Evolutionary conservation across 768 basidiomycete species (phyloP).

Genomic region (Butyriboletus loyo): DNA sequence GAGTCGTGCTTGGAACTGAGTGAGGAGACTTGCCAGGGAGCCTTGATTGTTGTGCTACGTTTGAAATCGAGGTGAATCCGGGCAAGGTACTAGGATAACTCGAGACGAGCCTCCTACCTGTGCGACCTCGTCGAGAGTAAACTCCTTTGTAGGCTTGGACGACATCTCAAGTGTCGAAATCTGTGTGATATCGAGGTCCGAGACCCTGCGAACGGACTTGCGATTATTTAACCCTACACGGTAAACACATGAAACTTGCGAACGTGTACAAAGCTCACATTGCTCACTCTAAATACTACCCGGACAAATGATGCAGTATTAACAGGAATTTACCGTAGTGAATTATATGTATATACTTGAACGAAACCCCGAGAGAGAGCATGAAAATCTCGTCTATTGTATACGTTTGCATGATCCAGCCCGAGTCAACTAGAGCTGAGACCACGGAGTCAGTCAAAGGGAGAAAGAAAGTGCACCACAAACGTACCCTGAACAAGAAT

Average conservation of each 20-base stretch:
- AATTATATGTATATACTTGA: background rate
- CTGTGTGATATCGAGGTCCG: background rate
- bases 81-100: background rate
- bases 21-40: conserved; percentile 56
- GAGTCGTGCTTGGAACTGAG: background rate
- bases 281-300: background rate
- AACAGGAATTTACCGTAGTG: background rate
- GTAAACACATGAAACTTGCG: background rate
- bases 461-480: background rate
- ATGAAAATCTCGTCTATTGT: background rate
- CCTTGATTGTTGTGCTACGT: conserved; percentile 82
- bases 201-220: background rate
- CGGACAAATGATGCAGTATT: background rate
- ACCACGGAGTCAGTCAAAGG: background rate
- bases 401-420: background rate
- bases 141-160: conserved; percentile 31
- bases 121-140: conserved; percentile 60
- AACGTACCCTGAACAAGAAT: conserved; percentile 46
- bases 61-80: background rate
- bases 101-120: conserved; percentile 44
- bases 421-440: conserved; percentile 19
- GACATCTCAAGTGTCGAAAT: conserved; percentile 11
- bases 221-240: background rate
- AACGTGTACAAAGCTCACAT: background rate
- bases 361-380: background rate